These are phyloP conservation scores for Zoysia matrella DNA, from an alignment of 202 grass and related monocot species.

Conservation along the genomic window DNA sequence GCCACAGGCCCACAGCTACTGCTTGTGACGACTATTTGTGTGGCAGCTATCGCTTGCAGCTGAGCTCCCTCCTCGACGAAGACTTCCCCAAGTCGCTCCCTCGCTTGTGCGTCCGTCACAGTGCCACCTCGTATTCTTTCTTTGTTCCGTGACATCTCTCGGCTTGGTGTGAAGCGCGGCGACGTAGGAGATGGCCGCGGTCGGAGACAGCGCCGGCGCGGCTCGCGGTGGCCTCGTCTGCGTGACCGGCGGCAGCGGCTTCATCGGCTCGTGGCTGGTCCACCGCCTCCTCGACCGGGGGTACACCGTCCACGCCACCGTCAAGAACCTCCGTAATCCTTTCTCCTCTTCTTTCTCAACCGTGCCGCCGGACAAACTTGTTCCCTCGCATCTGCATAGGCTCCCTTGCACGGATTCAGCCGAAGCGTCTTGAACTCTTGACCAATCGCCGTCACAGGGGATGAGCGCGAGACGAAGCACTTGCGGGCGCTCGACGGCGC, in stretches of 20 bases:
- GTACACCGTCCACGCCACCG: slow-evolving; percentile 88
- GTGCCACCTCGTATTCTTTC: neutral
- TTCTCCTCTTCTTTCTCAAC: too few species aligned
- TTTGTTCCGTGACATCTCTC: neutral
- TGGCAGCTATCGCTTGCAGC: neutral
- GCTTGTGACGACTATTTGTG: neutral
- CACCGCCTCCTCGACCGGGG: slow-evolving; percentile 68
- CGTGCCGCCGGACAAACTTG: neutral
- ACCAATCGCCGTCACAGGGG: slow-evolving; percentile 21
- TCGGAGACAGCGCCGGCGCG: neutral
- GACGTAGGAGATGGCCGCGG: slow-evolving; percentile 21
- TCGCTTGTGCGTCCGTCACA: neutral
- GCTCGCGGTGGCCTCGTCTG: slow-evolving; percentile 32
- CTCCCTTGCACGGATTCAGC: neutral
- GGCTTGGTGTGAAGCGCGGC: neutral
- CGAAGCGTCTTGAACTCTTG: neutral
- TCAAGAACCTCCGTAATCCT: slow-evolving; percentile 56
- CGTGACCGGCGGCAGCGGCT: slow-evolving; percentile 80
- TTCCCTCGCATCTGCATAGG: neutral
- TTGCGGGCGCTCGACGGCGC: slow-evolving; percentile 52
- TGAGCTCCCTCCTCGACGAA: too few species aligned
- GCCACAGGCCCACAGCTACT: too few species aligned
- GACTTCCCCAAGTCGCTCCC: neutral
- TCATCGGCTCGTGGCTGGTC: slow-evolving; percentile 87
- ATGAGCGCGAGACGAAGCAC: slow-evolving; percentile 74